Evolutionary conservation across 139 green algal species (phyloP), one percentile per base, ranked within the genome.

Genomic region (Desmodesmus armatus): DNA sequence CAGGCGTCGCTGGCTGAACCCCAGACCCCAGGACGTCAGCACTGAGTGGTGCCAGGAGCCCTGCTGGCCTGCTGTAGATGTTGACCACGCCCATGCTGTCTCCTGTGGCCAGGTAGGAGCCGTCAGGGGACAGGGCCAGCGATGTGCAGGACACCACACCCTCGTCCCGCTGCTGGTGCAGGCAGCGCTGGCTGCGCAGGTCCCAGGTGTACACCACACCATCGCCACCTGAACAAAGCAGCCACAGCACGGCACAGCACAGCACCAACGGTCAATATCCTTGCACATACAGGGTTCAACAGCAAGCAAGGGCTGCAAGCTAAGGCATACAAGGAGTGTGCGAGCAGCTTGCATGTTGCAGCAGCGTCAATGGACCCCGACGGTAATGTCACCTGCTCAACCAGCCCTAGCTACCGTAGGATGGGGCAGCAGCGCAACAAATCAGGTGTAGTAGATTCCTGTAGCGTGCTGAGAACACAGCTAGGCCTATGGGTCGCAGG

Each of bases 181-280:
- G 62, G 90, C 96, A 98, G 29, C 91, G 92, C 77, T 89, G 91
- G 60, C 82, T 98, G 78, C 97, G 92, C 86, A 99, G 74, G 86
- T 99, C 97, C 96, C 96, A 99, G 2, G 93, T 89, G 85, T 97
- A 93, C n/a, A 99, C 85, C 29, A 95, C 78, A 41, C 96, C 96
- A 83, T 98, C 94, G 9, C 94, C 84, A 7, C 94, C 93, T 92
- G 79, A 43, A 72, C 29, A 72, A 17, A 21, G 58, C 58, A 67
- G 58, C 58, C n/a, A 13, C 6, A n/a, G 21, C 58, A 6, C n/a
- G n/a, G 55, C n/a, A 71, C n/a, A 41, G 29, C 63, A n/a, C n/a
- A n/a, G n/a, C n/a, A n/a, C n/a, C n/a, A n/a, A n/a, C n/a, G n/a
- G n/a, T n/a, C n/a, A 13, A 69, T 69, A 7, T 27, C 15, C 60